These are phyloP conservation scores for Nakaseomyces delphensis DNA, from an alignment of 1,139 yeast genomes.

Conservation along the genomic window DNA sequence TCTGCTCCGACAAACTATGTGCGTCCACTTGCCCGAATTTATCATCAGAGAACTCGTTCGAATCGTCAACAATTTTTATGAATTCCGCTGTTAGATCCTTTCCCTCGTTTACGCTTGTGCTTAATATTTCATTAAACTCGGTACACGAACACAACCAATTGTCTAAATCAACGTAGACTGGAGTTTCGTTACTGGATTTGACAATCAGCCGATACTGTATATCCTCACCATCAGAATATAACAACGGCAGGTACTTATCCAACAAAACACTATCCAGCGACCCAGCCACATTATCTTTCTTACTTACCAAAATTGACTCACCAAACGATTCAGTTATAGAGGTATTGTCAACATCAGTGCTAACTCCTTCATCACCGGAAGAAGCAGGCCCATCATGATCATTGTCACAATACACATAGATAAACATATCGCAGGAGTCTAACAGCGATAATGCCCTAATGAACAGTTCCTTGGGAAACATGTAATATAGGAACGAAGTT, in stretches of 20 bases:
- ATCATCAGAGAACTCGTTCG: constrained; percentile 21
- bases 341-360: background rate
- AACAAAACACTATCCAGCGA: background rate
- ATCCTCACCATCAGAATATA: constrained; percentile 10
- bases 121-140: constrained; percentile 19
- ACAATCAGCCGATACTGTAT: constrained; percentile 21
- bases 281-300: background rate
- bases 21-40: constrained; percentile 25
- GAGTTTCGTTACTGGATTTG: constrained; percentile 17
- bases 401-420: constrained; percentile 17
- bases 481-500: constrained; percentile 27
- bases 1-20: constrained; percentile 21
- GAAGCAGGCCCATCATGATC: background rate
- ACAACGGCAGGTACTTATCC: constrained; percentile 8
- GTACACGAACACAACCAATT: constrained; percentile 30
- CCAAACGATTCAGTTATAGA: background rate
- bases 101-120: background rate
- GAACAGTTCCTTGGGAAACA: constrained; percentile 29
- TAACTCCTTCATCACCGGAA: background rate
- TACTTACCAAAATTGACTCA: background rate
- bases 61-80: constrained; percentile 16
- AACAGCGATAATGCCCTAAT: constrained; percentile 28
- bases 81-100: constrained; percentile 10
- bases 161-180: constrained; percentile 25
- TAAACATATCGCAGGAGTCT: constrained; percentile 28